These are phyloP conservation scores for Alternaria triticimaculans DNA, from an alignment of 2,329 filamentous ascomycete species.

Conservation along the genomic window DNA sequence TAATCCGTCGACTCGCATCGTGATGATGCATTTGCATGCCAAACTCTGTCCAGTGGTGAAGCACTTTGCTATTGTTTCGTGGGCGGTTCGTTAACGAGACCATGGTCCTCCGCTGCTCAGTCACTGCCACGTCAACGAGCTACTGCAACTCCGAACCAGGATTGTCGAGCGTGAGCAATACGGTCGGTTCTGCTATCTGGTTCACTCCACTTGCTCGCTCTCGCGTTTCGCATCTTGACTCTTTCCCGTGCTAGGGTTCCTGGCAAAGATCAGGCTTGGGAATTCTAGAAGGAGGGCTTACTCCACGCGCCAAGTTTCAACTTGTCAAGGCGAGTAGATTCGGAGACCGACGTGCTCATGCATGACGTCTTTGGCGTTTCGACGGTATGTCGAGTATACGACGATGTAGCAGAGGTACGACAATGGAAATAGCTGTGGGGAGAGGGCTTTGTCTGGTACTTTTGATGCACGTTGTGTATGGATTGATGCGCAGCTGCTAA, in stretches of 20 bases:
- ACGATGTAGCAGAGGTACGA: background rate
- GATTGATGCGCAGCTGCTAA: background rate
- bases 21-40: background rate
- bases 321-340: conserved; percentile 8
- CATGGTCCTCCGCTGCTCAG: background rate
- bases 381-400: background rate
- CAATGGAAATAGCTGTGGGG: background rate
- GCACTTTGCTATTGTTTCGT: background rate
- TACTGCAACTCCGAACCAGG: conserved; percentile 16
- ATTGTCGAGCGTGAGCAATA: conserved; percentile 1
- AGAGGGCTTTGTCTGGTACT: background rate
- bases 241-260: conserved; percentile 1
- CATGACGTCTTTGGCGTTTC: background rate
- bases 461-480: background rate
- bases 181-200: background rate
- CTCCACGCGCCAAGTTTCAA: conserved; percentile 4
- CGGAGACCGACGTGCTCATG: background rate
- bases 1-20: conserved; percentile 10
- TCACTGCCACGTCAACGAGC: conserved; percentile 21
- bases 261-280: background rate
- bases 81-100: background rate
- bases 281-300: background rate
- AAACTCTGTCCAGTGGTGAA: background rate
- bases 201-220: background rate
- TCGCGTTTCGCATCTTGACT: background rate